Evolutionary conservation across 805 yeast genomes (phyloP).

Genomic region (Nakazawaea molendinolei): DNA sequence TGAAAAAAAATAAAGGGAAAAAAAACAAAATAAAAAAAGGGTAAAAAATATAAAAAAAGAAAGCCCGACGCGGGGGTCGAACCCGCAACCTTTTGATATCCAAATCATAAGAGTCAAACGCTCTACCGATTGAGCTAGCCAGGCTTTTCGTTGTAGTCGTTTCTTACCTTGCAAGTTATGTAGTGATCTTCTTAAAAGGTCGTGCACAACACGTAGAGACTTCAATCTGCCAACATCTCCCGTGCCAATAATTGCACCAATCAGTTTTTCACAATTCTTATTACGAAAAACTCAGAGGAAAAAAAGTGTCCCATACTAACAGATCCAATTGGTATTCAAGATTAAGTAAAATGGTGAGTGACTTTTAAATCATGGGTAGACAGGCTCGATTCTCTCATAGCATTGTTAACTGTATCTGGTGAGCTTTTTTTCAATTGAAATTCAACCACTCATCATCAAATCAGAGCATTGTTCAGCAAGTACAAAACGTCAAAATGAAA

Average conservation of each 20-base stretch:
- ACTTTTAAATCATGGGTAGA: no score
- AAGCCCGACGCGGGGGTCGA: conserved; percentile 14
- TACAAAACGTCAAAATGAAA: no score
- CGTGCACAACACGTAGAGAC: background rate
- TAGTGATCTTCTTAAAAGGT: background rate
- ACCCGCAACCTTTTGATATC: conserved; percentile 14
- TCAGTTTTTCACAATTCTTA: conserved; percentile 8
- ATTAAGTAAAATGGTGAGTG: conserved; percentile 4
- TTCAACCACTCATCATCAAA: no score
- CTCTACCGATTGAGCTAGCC: conserved; percentile 14
- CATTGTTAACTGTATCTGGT: no score
- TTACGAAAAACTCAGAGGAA: conserved; percentile 2
- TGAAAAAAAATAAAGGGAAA: background rate
- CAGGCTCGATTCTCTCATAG: no score
- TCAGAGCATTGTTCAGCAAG: no score
- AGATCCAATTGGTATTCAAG: no score
- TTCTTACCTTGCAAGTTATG: no score
- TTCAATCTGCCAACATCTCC: conserved; percentile 2
- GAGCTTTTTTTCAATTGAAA: no score
- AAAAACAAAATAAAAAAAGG: background rate
- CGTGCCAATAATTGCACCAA: conserved; percentile 8
- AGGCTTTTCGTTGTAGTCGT: conserved; percentile 8
- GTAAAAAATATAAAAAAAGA: conserved; percentile 4
- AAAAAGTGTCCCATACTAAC: no score
- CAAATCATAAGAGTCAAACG: conserved; percentile 12